phyloP scores from a whole-genome alignment of 2,329 filamentous ascomycete species.

The Cercospora brassicicola region DNA sequence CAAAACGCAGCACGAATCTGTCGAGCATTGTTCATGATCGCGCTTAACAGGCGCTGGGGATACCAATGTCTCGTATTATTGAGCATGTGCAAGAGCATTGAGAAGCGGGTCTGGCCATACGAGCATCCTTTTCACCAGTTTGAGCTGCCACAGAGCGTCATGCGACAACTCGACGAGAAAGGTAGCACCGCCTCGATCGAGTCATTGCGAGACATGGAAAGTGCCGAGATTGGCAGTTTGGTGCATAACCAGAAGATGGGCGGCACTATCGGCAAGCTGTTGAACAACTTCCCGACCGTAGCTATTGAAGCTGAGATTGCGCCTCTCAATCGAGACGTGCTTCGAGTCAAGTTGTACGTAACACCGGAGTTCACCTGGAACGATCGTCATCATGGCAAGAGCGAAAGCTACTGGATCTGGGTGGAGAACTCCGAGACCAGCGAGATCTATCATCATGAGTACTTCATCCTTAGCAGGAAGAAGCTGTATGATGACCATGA shows the following conservation, averaged over 20 bases:
- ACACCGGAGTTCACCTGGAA: constrained; percentile 94
- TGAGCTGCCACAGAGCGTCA: constrained; percentile 77
- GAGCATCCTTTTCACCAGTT: constrained; percentile 96
- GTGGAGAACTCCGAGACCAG: constrained; percentile 97
- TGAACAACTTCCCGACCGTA: constrained; percentile 90
- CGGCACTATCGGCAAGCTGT: constrained; percentile 72
- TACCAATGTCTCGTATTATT: constrained; percentile 90
- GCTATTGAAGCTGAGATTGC: constrained; percentile 92
- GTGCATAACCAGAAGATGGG: constrained; percentile 92
- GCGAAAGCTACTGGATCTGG: constrained; percentile 98
- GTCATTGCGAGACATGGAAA: constrained; percentile 85
- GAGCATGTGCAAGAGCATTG: constrained; percentile 93
- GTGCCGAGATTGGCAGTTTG: constrained; percentile 82
- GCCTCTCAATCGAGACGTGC: constrained; percentile 87
- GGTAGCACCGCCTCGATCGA: constrained; percentile 73
- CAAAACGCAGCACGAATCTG: constrained; percentile 95
- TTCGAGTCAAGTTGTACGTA: constrained; percentile 83
- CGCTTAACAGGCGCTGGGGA: constrained; percentile 91
- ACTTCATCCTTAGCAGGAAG: constrained; percentile 84
- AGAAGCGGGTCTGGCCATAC: constrained; percentile 92
- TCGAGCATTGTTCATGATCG: constrained; percentile 94
- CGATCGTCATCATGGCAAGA: constrained; percentile 86
- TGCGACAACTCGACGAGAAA: constrained; percentile 83
- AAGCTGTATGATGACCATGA: constrained; percentile 97
- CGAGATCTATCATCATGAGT: constrained; percentile 97